Conservation (phyloP, 2,329 filamentous ascomycete species). For the Rhynchosporium secalis region DNA sequence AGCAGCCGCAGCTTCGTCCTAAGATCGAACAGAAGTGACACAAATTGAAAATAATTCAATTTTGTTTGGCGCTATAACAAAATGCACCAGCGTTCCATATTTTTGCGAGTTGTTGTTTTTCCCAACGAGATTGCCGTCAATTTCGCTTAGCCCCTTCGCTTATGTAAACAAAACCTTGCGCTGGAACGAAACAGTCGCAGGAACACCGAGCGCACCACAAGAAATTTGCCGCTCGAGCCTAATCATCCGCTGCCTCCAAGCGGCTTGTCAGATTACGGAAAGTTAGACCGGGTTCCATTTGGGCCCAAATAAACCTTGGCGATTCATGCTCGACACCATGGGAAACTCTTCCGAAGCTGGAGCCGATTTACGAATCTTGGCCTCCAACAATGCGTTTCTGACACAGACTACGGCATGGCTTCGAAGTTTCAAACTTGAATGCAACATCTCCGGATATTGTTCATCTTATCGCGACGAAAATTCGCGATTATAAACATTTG, state of each 20-base stretch:
- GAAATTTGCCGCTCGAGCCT: not conserved
- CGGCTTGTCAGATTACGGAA: not conserved
- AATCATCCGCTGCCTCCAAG: not conserved
- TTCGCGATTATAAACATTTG: not conserved
- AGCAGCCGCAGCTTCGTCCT: too few species aligned
- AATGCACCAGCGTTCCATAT: too few species aligned
- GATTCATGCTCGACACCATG: not conserved
- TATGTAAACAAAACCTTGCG: not conserved
- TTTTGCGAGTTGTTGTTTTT: not conserved
- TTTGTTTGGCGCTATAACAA: too few species aligned
- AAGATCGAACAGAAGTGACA: too few species aligned
- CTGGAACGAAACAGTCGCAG: constrained; percentile 12
- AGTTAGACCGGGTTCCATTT: constrained; percentile 6
- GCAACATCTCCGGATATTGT: not conserved
- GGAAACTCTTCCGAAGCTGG: not conserved
- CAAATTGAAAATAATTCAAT: too few species aligned
- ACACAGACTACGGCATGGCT: not conserved
- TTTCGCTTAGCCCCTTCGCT: constrained; percentile 8
- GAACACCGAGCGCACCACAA: constrained; percentile 2
- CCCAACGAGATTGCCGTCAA: not conserved
- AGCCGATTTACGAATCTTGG: constrained; percentile 2
- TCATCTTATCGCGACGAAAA: not conserved
- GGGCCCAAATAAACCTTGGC: not conserved
- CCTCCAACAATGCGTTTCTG: not conserved
- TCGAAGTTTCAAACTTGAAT: not conserved